Evolutionary conservation across 2,329 filamentous ascomycete genomes (phyloP).

Genomic region (Arthrobotrys pseudoclavata): DNA sequence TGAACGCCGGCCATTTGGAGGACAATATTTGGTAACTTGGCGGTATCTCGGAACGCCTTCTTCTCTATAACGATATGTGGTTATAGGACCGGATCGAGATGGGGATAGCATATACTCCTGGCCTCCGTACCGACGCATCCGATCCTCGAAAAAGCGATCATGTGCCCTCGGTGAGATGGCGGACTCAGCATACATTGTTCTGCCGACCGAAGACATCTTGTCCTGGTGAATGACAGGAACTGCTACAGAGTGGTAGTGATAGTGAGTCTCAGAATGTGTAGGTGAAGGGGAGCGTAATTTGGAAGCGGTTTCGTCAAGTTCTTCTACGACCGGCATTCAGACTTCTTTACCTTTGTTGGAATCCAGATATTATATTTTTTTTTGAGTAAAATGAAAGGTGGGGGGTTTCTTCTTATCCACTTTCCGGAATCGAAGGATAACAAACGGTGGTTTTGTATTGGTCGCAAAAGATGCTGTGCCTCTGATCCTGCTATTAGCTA

Average conservation of each 20-base stretch:
- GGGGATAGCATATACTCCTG: conserved; percentile 56
- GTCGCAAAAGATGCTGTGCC: conserved; percentile 27
- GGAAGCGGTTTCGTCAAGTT: conserved; percentile 43
- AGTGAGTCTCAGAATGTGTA: conserved; percentile 47
- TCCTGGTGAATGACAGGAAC: conserved; percentile 46
- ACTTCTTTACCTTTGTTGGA: conserved; percentile 36
- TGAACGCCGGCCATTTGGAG: conserved; percentile 48
- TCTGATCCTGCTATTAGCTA: conserved; percentile 18
- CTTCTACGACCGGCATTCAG: conserved; percentile 60
- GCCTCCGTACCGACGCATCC: conserved; percentile 55
- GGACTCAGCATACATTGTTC: conserved; percentile 57
- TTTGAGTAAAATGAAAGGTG: not conserved
- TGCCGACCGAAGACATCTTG: conserved; percentile 54
- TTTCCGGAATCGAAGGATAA: conserved; percentile 22
- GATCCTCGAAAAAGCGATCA: conserved; percentile 59
- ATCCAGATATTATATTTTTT: conserved; percentile 16
- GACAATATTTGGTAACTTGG: conserved; percentile 48
- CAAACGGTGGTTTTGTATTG: conserved; percentile 15
- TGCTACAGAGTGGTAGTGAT: conserved; percentile 53
- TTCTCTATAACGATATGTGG: conserved; percentile 56
- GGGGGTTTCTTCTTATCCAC: conserved; percentile 28
- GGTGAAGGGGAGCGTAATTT: conserved; percentile 41
- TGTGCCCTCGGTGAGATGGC: conserved; percentile 50
- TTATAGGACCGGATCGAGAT: conserved; percentile 25
- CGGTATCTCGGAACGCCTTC: conserved; percentile 51